A percentile compares a stretch with the other conserved stretches of the same genome.
Evolutionary conservation across 768 basidiomycete genomes (phyloP).

Genomic region (Collybia mongolica): DNA sequence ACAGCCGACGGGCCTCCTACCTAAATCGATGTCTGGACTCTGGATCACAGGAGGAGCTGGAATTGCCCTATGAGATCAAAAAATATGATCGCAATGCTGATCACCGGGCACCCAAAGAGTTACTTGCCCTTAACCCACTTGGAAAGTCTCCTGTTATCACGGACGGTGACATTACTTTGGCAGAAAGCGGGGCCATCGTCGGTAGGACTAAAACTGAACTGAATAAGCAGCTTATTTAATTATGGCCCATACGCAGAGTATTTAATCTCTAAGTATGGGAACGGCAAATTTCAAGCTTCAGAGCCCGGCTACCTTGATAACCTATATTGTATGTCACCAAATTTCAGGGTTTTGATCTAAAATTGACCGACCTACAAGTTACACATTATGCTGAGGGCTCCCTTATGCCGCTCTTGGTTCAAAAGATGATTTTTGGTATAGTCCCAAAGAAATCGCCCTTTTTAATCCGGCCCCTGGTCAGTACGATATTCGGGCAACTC

Average conservation of each 20-base stretch:
- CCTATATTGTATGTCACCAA: constrained; percentile 9
- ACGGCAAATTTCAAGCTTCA: constrained; percentile 11
- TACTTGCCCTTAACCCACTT: constrained; percentile 31
- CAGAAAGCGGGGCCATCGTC: constrained; percentile 27
- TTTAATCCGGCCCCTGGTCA: constrained; percentile 32
- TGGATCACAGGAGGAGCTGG: constrained; percentile 37
- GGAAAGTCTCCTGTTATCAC: constrained; percentile 43
- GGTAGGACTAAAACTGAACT: constrained; percentile 6
- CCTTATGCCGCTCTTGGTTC: constrained; percentile 35
- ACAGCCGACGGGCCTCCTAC: too few species aligned
- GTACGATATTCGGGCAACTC: constrained; percentile 23
- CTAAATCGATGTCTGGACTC: background rate
- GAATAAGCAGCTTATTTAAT: background rate
- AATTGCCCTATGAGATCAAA: constrained; percentile 36
- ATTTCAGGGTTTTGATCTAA: background rate
- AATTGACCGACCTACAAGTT: constrained; percentile 5
- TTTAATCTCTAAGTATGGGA: constrained; percentile 18
- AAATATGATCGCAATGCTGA: constrained; percentile 23
- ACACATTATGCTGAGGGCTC: constrained; percentile 21
- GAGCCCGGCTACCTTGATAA: constrained; percentile 16
- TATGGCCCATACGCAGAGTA: constrained; percentile 11
- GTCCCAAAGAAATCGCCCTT: constrained; percentile 31
- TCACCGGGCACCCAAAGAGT: constrained; percentile 29
- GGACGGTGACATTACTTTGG: constrained; percentile 34
- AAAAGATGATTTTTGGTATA: constrained; percentile 28